phyloP scores from a whole-genome alignment of 1,284 basidiomycete species.

The Rhizoctonia solani region DNA sequence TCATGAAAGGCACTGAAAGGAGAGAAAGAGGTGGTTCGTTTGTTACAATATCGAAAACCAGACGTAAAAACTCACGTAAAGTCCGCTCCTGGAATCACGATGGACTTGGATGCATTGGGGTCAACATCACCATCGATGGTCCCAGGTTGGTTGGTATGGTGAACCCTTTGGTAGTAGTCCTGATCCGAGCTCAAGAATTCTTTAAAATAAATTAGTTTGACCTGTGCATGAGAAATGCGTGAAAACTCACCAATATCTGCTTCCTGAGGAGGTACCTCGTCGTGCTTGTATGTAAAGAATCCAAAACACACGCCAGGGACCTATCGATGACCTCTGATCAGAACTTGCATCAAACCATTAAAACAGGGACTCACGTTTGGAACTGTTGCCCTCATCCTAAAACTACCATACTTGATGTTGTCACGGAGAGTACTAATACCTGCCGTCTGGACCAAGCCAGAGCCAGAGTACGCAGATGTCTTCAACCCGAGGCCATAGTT shows the following conservation, averaged over 20 bases:
- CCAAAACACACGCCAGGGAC: constrained; percentile 35
- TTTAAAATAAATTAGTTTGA: not conserved
- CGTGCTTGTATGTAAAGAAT: constrained; percentile 29
- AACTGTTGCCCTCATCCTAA: constrained; percentile 38
- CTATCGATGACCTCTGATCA: not conserved
- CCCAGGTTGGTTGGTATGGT: constrained; percentile 38
- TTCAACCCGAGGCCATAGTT: constrained; percentile 37
- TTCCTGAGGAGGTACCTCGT: constrained; percentile 19
- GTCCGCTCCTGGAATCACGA: constrained; percentile 8
- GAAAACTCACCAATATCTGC: constrained; percentile 21
- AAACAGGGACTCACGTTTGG: constrained; percentile 23
- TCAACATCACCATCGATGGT: constrained; percentile 33
- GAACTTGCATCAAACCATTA: not conserved
- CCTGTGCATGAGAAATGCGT: not conserved
- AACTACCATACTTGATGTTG: constrained; percentile 37
- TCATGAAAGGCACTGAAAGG: constrained; percentile 40
- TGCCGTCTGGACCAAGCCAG: constrained; percentile 34
- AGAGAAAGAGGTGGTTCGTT: not conserved
- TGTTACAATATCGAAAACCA: not conserved
- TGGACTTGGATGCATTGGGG: constrained; percentile 25
- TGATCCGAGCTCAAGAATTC: constrained; percentile 36
- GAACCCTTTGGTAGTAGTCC: constrained; percentile 35
- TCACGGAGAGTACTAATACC: constrained; percentile 33
- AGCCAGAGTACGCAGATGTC: constrained; percentile 35
- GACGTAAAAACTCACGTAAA: constrained; percentile 13